Conservation (phyloP, 495 filamentous ascomycete genomes). For the Filosporella fistucella region DNA sequence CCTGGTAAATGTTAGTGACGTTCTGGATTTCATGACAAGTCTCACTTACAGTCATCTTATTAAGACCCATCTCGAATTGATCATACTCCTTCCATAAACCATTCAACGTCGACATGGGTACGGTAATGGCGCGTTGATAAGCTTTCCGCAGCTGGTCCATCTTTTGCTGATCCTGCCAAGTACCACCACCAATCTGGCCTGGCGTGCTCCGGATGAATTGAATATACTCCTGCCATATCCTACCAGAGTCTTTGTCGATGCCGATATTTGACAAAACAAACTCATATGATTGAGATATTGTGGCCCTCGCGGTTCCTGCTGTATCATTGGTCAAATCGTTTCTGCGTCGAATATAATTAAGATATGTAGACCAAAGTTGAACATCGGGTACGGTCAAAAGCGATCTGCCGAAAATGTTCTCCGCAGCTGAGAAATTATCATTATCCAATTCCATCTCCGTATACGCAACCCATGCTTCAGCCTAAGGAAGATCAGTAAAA, state of each 20-base stretch:
- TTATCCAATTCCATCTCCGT: constrained; percentile 81
- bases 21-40: constrained; percentile 26
- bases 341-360: constrained; percentile 88
- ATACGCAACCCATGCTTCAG: constrained; percentile 83
- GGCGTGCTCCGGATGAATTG: constrained; percentile 84
- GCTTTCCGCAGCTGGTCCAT: constrained; percentile 88
- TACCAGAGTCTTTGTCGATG: constrained; percentile 85
- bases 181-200: constrained; percentile 74
- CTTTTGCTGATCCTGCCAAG: constrained; percentile 97
- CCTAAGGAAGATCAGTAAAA: constrained; percentile 46
- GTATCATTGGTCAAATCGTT: constrained; percentile 81
- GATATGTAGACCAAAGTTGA: constrained; percentile 85
- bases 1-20: constrained; percentile 44
- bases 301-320: constrained; percentile 66
- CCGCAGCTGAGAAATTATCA: constrained; percentile 70
- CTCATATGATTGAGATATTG: constrained; percentile 80
- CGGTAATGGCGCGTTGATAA: constrained; percentile 81
- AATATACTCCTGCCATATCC: constrained; percentile 89
- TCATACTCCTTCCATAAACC: constrained; percentile 96
- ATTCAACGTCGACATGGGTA: constrained; percentile 77
- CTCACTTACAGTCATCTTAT: constrained; percentile 57
- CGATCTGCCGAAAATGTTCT: constrained; percentile 74
- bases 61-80: constrained; percentile 85
- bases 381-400: constrained; percentile 73
- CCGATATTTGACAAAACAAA: constrained; percentile 87